phyloP scores from a whole-genome alignment of 805 yeast genomes.

The Ogataea methylovora region DNA sequence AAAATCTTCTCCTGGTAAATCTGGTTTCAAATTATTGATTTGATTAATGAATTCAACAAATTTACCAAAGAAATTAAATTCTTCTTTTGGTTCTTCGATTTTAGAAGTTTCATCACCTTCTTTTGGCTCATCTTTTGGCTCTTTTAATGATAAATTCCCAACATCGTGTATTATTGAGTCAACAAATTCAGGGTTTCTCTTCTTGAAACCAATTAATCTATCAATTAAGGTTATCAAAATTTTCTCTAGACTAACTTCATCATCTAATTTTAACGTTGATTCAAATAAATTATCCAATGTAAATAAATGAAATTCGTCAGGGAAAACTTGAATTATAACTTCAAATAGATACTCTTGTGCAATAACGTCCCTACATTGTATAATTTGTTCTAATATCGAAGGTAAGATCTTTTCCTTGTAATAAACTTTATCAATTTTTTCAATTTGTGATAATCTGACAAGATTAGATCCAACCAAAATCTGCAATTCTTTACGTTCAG shows the following conservation, averaged over 20 bases:
- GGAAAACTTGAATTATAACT: conserved; percentile 89
- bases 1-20: conserved; percentile 59
- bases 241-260: conserved; percentile 59
- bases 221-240: conserved; percentile 66
- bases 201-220: conserved; percentile 52
- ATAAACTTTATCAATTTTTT: conserved; percentile 53
- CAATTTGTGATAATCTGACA: conserved; percentile 81
- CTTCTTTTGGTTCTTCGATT: conserved; percentile 2
- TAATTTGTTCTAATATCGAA: conserved; percentile 75
- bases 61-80: conserved; percentile 41
- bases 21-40: conserved; percentile 51
- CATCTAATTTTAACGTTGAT: conserved; percentile 60
- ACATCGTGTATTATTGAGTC: conserved; percentile 2
- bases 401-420: conserved; percentile 59
- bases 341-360: conserved; percentile 92
- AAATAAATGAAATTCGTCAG: conserved; percentile 79
- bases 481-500: conserved; percentile 82
- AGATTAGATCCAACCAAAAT: conserved; percentile 89
- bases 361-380: conserved; percentile 84
- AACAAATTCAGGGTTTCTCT: conserved; percentile 26
- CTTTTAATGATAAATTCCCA: conserved; percentile 1
- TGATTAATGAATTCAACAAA: conserved; percentile 61
- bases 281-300: conserved; percentile 63
- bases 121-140: conserved; percentile 3
- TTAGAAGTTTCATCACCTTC: conserved; percentile 1